These are phyloP conservation scores for Psilocybe cubensis DNA, from an alignment of 768 basidiomycete genomes.

Conservation along the genomic window DNA sequence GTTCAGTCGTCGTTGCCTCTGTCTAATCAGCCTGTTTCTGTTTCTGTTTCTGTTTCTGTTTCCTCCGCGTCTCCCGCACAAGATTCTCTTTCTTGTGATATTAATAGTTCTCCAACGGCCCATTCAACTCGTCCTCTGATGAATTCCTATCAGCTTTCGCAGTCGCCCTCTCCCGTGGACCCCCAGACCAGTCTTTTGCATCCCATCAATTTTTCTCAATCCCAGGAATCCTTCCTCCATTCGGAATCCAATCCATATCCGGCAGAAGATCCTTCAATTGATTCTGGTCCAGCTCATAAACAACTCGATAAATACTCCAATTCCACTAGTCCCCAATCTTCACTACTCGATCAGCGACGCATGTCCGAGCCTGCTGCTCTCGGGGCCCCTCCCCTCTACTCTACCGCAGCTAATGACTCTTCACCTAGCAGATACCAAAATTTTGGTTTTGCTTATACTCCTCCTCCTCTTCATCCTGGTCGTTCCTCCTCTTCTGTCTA, in stretches of 20 bases:
- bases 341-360: slow-evolving; percentile 60
- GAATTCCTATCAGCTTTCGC: slow-evolving; percentile 36
- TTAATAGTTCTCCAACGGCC: slow-evolving; percentile 24
- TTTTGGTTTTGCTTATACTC: slow-evolving; percentile 42
- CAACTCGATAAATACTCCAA: slow-evolving; percentile 38
- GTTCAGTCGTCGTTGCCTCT: slow-evolving; percentile 31
- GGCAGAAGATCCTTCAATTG: slow-evolving; percentile 38
- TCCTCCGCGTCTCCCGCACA: slow-evolving; percentile 17
- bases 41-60: too few relatives aligned
- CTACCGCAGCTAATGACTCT: slow-evolving; percentile 33
- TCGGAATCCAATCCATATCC: slow-evolving; percentile 44
- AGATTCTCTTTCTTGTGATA: slow-evolving; percentile 24
- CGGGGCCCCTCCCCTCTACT: slow-evolving; percentile 41
- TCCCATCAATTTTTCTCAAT: slow-evolving; percentile 43
- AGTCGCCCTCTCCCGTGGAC: slow-evolving; percentile 50
- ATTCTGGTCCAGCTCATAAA: slow-evolving; percentile 41
- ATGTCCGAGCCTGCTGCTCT: slow-evolving; percentile 70
- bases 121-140: slow-evolving; percentile 13
- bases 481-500: slow-evolving; percentile 43
- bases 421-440: slow-evolving; percentile 42
- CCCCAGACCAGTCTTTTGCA: slow-evolving; percentile 39
- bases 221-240: slow-evolving; percentile 48
- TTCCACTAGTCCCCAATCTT: slow-evolving; percentile 29
- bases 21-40: not conserved
- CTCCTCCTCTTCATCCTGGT: slow-evolving; percentile 31